Evolutionary conservation across 352 stramenopile genomes (phyloP).

Genomic region (Phytophthora cryptogea): DNA sequence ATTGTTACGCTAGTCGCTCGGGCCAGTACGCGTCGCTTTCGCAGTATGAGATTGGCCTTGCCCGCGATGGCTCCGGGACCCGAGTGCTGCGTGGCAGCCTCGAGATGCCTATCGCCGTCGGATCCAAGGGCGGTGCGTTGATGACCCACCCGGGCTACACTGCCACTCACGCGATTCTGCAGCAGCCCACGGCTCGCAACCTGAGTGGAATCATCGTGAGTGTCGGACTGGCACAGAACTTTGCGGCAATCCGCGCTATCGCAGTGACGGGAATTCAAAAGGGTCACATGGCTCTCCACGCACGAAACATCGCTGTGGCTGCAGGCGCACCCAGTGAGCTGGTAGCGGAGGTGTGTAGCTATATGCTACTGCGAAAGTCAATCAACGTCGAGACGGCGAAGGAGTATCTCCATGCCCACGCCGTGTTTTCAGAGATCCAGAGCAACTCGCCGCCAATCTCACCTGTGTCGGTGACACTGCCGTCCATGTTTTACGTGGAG

Average conservation of each 20-base stretch:
- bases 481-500: conserved; percentile 89
- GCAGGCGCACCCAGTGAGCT: conserved; percentile 76
- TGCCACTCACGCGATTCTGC: conserved; percentile 76
- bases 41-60: conserved; percentile 61
- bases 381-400: conserved; percentile 87
- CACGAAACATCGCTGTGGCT: conserved; percentile 86
- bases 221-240: conserved; percentile 87
- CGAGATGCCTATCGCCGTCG: conserved; percentile 81
- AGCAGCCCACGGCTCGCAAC: conserved; percentile 61
- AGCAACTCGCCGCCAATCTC: conserved; percentile 48
- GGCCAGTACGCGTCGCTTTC: conserved; percentile 85
- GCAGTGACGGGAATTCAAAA: conserved; percentile 89
- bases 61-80: conserved; percentile 38
- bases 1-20: conserved; percentile 81
- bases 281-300: conserved; percentile 87
- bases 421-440: conserved; percentile 77
- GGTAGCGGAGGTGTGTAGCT: conserved; percentile 85
- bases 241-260: conserved; percentile 83
- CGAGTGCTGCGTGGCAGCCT: conserved; percentile 69
- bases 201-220: conserved; percentile 79
- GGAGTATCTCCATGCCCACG: conserved; percentile 82
- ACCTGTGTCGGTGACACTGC: conserved; percentile 43
- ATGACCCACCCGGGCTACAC: conserved; percentile 84
- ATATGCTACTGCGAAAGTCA: conserved; percentile 81
- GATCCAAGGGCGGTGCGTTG: conserved; percentile 81